A percentile compares a stretch with the other conserved stretches of the same genome.
These are phyloP conservation scores for Spathaspora sp. DNA, from an alignment of 1,139 yeast species.

Conservation along the genomic window DNA sequence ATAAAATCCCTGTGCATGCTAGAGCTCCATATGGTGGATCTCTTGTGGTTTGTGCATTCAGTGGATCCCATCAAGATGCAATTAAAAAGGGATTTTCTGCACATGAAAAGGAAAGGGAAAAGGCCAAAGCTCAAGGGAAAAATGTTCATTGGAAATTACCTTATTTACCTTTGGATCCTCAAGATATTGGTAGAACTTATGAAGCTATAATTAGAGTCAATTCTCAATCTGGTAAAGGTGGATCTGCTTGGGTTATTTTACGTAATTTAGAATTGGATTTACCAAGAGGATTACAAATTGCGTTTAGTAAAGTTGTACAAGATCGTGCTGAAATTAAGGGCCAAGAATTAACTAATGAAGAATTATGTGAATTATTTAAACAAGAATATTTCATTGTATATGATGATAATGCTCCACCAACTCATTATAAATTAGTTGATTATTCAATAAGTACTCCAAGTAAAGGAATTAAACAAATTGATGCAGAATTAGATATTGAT, in stretches of 20 bases:
- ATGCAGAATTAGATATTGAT: conserved; percentile 42
- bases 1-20: conserved; percentile 47
- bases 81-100: conserved; percentile 46
- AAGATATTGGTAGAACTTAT: conserved; percentile 49
- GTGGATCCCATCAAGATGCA: conserved; percentile 53
- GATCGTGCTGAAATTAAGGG: conserved; percentile 41
- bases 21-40: conserved; percentile 53
- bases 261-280: conserved; percentile 48
- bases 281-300: conserved; percentile 47
- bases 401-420: conserved; percentile 31
- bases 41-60: conserved; percentile 49
- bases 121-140: conserved; percentile 22
- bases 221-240: conserved; percentile 53
- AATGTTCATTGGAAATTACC: conserved; percentile 42
- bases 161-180: conserved; percentile 50
- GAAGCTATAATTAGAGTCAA: conserved; percentile 54
- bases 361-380: conserved; percentile 40
- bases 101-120: conserved; percentile 29
- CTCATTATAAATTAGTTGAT: conserved; percentile 48
- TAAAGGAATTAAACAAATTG: conserved; percentile 32
- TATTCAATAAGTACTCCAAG: conserved; percentile 43
- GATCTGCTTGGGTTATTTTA: conserved; percentile 51
- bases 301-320: conserved; percentile 43
- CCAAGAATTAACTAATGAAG: conserved; percentile 45
- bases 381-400: conserved; percentile 53